A percentile compares a stretch with the other conserved stretches of the same genome.
Evolutionary conservation across 257 asterid genomes (phyloP).

Genomic region (Nicotiana noctiflora): DNA sequence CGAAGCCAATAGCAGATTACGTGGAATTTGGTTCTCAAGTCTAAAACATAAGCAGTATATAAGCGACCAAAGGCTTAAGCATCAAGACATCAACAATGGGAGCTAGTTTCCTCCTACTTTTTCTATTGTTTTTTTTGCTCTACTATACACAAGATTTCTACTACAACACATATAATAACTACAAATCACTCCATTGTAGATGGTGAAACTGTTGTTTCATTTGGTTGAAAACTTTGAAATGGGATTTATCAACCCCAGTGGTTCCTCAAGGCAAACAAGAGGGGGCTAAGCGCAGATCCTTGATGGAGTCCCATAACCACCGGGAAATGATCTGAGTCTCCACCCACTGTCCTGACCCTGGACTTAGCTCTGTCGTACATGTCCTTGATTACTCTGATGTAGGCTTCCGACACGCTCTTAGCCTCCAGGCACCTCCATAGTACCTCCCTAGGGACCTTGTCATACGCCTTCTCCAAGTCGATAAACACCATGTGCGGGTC

Average conservation of each 20-base stretch:
- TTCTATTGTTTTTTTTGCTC: background rate
- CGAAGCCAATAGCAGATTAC: too few relatives aligned
- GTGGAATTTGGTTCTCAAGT: background rate
- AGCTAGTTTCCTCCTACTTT: background rate
- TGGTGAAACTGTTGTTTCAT: conserved; percentile 4
- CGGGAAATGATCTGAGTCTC: too few relatives aligned
- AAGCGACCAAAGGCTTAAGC: background rate
- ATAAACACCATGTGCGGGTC: too few relatives aligned
- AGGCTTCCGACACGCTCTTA: too few relatives aligned
- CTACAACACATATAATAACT: background rate
- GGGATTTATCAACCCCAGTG: background rate
- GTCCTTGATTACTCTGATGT: too few relatives aligned
- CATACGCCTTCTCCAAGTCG: too few relatives aligned
- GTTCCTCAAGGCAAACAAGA: background rate
- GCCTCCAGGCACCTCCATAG: too few relatives aligned
- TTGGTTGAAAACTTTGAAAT: background rate
- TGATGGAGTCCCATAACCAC: too few relatives aligned
- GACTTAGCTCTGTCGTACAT: too few relatives aligned
- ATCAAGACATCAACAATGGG: background rate
- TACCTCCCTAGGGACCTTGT: too few relatives aligned
- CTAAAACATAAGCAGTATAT: background rate
- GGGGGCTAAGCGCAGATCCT: too few relatives aligned
- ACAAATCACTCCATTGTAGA: background rate
- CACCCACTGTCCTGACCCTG: too few relatives aligned
- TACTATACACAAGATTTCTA: background rate